These are phyloP conservation scores for Pterocarpus macrocarpus DNA, from an alignment of 306 rosid species.

Conservation along the genomic window DNA sequence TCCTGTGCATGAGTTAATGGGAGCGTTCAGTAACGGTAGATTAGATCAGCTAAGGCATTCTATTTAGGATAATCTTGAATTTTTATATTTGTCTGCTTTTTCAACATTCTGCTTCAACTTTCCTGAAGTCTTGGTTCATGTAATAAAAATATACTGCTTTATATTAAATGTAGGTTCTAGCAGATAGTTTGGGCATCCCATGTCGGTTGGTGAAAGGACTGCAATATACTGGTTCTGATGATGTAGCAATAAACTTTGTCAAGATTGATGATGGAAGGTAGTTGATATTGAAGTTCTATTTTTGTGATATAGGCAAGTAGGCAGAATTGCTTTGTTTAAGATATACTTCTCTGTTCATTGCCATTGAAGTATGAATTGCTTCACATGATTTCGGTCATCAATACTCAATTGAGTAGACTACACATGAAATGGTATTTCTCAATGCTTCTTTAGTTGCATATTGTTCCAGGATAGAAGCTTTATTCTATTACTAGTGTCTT, in stretches of 20 bases:
- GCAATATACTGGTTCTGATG: slow-evolving; percentile 82
- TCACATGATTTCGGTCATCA: slow-evolving; percentile 37
- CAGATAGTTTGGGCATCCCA: slow-evolving; percentile 87
- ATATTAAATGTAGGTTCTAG: slow-evolving; percentile 72
- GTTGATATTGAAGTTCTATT: slow-evolving; percentile 40
- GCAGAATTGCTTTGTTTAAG: slow-evolving; percentile 31
- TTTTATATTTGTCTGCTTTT: slow-evolving; percentile 27
- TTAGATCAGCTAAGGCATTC: slow-evolving; percentile 4
- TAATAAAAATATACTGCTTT: slow-evolving; percentile 1
- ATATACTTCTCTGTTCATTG: slow-evolving; percentile 35
- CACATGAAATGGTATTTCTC: neutral
- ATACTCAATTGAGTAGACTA: neutral
- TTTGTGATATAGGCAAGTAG: slow-evolving; percentile 36
- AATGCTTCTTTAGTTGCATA: slow-evolving; percentile 23
- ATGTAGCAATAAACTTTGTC: slow-evolving; percentile 88
- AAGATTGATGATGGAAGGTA: slow-evolving; percentile 94
- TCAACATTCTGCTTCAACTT: slow-evolving; percentile 6
- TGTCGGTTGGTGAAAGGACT: slow-evolving; percentile 94
- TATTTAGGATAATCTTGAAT: slow-evolving; percentile 16
- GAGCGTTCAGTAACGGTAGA: slow-evolving; percentile 15
- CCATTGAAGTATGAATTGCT: slow-evolving; percentile 16
- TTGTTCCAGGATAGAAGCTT: slow-evolving; percentile 26
- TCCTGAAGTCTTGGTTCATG: slow-evolving; percentile 14
- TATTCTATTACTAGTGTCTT: slow-evolving; percentile 8
- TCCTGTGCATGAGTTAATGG: slow-evolving; percentile 15